Evolutionary conservation across 352 stramenopile genomes (phyloP), one percentile per base, ranked within the genome.

Genomic region (Phytophthora litchii): DNA sequence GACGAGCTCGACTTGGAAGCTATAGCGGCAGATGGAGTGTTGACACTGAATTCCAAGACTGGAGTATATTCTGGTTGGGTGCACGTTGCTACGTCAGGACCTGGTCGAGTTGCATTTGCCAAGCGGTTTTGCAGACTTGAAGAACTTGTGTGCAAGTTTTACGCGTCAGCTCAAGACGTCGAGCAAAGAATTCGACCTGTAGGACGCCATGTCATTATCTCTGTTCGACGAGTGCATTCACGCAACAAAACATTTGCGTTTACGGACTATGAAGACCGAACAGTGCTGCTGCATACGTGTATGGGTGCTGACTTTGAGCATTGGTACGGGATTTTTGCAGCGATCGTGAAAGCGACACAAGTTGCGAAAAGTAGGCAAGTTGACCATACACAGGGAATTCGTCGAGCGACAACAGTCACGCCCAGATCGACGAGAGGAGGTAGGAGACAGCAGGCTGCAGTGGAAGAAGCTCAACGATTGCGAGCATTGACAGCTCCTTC

Each of bases 161-260:
- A 80, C 65, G 44, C 48, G n/a, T 52, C 58, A 1, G 43, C 36
- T 0, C 19, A 67, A 32, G 68, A 76, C 13, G 54, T 34, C 5
- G 47, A 57, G n/a, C 52, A 47, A 23, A 38, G 36, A 0, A 25
- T 43, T 17, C 19, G 51, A 12, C 49, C 68, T 3, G 42, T 79
- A 11, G 48, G 44, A 4, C 51, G 60, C 4, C 74, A 80, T 55
- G 64, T 86, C 11, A 64, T 86, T 31, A 79, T 83, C 32, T 64
- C 64, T 0, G 61, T 82, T 0, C 21, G 47, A 35, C 65, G 70
- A n/a, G 56, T 75, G 17, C 71, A 76, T 14, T 49, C 74, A n/a
- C 60, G 68, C 32, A 86, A 86, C 71, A 83, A 86, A 41, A 64
- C 64, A 34, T 78, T 86, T 36, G 35, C 54, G 7, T 58, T 86